Evolutionary conservation across 257 asterid genomes (phyloP).

Genomic region (Knoxia roxburghii): DNA sequence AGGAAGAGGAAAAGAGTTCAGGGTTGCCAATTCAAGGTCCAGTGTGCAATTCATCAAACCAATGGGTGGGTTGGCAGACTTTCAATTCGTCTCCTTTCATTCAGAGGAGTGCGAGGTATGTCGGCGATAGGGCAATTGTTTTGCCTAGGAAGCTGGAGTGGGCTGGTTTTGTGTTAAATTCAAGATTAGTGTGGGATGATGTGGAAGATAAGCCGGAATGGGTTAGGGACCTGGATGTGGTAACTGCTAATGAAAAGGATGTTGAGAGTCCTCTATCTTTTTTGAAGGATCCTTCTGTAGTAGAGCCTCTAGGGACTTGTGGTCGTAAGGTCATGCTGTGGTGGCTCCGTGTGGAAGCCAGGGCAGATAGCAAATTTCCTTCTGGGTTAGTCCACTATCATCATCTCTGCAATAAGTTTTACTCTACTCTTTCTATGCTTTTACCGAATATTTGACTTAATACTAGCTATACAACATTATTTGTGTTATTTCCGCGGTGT

Average conservation of each 20-base stretch:
- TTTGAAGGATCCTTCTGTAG: constrained; percentile 61
- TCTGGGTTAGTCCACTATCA: constrained; percentile 59
- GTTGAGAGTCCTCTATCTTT: constrained; percentile 66
- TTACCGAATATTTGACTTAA: constrained; percentile 3
- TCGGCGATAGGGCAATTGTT: constrained; percentile 84
- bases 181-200: constrained; percentile 83
- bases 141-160: constrained; percentile 90
- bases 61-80: constrained; percentile 82
- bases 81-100: constrained; percentile 41
- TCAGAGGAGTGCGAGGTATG: constrained; percentile 61
- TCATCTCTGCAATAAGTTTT: constrained; percentile 10
- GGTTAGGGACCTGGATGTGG: constrained; percentile 67
- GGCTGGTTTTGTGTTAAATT: constrained; percentile 86
- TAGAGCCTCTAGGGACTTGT: constrained; percentile 95
- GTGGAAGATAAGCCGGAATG: constrained; percentile 60
- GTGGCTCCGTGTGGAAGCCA: constrained; percentile 99
- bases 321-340: constrained; percentile 84
- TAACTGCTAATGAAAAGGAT: constrained; percentile 44
- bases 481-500: neutral
- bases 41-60: constrained; percentile 77
- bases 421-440: constrained; percentile 1
- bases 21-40: constrained; percentile 90
- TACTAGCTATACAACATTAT: neutral
- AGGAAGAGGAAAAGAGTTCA: constrained; percentile 42
- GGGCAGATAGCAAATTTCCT: constrained; percentile 95